phyloP scores from a whole-genome alignment of 2,329 filamentous ascomycete species.

The Colletotrichum liaoningense region DNA sequence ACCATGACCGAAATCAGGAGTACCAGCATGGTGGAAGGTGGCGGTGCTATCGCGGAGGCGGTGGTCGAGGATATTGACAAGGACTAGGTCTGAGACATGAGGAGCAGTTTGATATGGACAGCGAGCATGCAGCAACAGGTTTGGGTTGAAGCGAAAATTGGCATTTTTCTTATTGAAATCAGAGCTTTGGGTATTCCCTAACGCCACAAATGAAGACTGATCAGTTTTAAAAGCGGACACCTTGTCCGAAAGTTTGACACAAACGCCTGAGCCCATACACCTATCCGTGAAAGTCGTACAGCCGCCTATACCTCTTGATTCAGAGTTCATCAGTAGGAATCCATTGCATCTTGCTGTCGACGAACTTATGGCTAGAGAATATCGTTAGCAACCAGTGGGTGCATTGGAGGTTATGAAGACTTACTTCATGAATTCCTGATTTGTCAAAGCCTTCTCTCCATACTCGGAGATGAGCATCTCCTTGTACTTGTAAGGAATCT shows the following conservation, averaged over 20 bases:
- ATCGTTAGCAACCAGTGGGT: conserved; percentile 32
- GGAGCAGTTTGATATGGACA: background rate
- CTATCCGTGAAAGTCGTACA: background rate
- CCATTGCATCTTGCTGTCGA: conserved; percentile 51
- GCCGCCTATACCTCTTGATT: background rate
- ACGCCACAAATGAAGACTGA: conserved; percentile 15
- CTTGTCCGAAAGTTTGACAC: background rate
- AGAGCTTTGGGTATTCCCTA: conserved; percentile 30
- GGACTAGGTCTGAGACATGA: background rate
- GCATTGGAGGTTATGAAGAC: conserved; percentile 35
- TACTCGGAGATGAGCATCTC: conserved; percentile 71
- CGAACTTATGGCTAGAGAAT: conserved; percentile 52
- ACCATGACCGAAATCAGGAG: background rate
- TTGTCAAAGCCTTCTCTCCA: conserved; percentile 59
- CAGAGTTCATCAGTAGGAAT: conserved; percentile 25
- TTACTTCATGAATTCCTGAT: conserved; percentile 65
- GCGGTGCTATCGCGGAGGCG: too few species aligned
- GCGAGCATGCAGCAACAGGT: background rate
- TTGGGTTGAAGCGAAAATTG: background rate
- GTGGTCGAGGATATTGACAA: background rate
- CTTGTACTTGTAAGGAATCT: conserved; percentile 73
- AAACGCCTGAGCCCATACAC: background rate
- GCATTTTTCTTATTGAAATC: background rate
- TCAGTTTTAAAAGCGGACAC: background rate
- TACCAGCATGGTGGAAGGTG: background rate